These are phyloP conservation scores for Misopates orontium DNA, from an alignment of 257 asterid genomes.

Conservation along the genomic window DNA sequence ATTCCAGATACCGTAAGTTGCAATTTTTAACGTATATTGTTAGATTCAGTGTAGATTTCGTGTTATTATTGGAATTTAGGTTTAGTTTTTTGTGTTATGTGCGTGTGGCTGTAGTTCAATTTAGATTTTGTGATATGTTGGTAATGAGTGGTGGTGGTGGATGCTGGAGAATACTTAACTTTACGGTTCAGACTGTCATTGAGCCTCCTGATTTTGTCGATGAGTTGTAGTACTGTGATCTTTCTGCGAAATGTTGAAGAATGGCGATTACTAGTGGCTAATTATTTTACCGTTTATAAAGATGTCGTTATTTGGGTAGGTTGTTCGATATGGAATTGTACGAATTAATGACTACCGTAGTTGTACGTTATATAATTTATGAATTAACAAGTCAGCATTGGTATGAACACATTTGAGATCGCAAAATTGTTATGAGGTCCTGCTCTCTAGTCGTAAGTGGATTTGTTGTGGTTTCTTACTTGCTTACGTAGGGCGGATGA, in stretches of 20 bases:
- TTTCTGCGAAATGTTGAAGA: background rate
- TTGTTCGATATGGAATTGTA: background rate
- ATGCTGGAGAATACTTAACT: background rate
- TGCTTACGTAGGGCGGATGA: background rate
- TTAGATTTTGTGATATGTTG: background rate
- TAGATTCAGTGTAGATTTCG: background rate
- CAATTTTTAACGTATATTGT: background rate
- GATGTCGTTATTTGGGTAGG: background rate
- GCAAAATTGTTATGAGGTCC: too few species aligned
- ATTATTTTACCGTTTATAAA: background rate
- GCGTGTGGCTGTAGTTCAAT: background rate
- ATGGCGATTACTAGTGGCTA: background rate
- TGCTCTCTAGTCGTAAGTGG: background rate
- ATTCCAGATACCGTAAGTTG: constrained; percentile 67
- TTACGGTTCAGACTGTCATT: too few species aligned
- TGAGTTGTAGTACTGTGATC: too few species aligned
- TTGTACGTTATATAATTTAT: too few species aligned
- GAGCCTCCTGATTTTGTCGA: too few species aligned
- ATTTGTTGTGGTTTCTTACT: background rate
- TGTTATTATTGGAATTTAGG: constrained; percentile 1
- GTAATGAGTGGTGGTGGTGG: background rate
- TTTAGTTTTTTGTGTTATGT: constrained; percentile 5
- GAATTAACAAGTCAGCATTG: too few species aligned
- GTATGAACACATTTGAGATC: too few species aligned
- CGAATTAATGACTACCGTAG: too few species aligned